Conservation (phyloP, 306 rosid genomes). For the Ochetophila trinervis region DNA sequence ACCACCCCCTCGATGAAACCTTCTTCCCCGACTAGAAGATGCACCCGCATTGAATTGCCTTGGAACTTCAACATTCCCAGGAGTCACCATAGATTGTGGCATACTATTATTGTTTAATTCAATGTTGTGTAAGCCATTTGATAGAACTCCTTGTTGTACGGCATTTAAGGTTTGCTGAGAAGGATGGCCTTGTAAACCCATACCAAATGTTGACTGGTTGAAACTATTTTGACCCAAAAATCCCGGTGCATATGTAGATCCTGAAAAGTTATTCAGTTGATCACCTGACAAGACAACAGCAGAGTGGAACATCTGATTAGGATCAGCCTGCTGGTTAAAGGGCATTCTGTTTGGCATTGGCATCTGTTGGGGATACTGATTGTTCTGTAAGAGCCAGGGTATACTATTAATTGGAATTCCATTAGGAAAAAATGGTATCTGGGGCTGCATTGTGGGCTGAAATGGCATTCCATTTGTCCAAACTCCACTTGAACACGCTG, state of each 20-base stretch:
- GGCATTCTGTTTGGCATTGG: constrained; percentile 38
- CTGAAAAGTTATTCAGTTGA: constrained; percentile 39
- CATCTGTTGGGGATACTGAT: constrained; percentile 45
- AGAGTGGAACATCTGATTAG: constrained; percentile 29
- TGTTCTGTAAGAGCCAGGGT: constrained; percentile 51
- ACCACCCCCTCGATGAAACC: constrained; percentile 37
- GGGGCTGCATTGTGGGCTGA: constrained; percentile 37
- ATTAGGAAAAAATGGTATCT: constrained; percentile 36
- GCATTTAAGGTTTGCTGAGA: constrained; percentile 20
- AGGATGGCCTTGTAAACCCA: constrained; percentile 40
- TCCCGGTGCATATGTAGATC: constrained; percentile 41
- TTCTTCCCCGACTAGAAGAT: constrained; percentile 46
- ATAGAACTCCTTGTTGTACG: constrained; percentile 36
- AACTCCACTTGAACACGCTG: constrained; percentile 41
- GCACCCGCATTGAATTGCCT: constrained; percentile 48
- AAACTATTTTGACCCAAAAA: constrained; percentile 42
- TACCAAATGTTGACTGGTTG: constrained; percentile 45
- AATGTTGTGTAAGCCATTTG: constrained; percentile 26
- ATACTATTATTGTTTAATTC: constrained; percentile 34
- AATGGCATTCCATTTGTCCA: constrained; percentile 50
- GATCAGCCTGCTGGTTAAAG: constrained; percentile 47
- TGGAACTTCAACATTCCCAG: constrained; percentile 29
- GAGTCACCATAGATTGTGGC: constrained; percentile 28
- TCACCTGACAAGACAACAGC: constrained; percentile 31
- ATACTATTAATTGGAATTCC: constrained; percentile 46